A percentile compares a stretch with the other conserved stretches of the same genome.
phyloP scores from a whole-genome alignment of 2,329 filamentous ascomycete species.

The Exophiala alcalophila region DNA sequence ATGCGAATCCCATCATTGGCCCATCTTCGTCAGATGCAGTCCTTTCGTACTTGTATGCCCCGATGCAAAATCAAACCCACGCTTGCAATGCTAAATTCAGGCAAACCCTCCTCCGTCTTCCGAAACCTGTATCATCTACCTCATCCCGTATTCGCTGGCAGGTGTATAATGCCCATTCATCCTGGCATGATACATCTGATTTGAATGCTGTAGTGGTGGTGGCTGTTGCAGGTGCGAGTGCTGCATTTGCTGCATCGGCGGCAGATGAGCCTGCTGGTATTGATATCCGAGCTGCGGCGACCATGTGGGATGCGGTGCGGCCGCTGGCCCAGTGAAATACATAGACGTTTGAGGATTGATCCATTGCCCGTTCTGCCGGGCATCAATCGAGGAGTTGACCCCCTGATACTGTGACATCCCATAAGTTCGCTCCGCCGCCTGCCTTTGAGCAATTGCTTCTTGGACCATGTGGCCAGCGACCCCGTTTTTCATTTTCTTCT shows the following conservation, averaged over 20 bases:
- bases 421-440: conserved; percentile 45
- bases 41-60: too few relatives aligned
- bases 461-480: conserved; percentile 69
- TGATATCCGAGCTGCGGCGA: conserved; percentile 7
- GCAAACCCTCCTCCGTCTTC: not conserved
- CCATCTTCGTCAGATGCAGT: too few relatives aligned
- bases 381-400: conserved; percentile 8
- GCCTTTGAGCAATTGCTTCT: conserved; percentile 66
- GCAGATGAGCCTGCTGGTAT: conserved; percentile 7
- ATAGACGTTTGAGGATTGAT: conserved; percentile 7
- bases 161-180: conserved; percentile 10
- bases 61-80: conserved; percentile 2
- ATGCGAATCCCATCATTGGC: too few relatives aligned
- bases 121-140: conserved; percentile 2
- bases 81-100: conserved; percentile 12
- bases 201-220: conserved; percentile 10
- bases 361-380: conserved; percentile 13
- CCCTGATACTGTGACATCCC: conserved; percentile 16
- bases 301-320: conserved; percentile 9
- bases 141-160: not conserved
- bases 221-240: too few relatives aligned
- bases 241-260: conserved; percentile 12
- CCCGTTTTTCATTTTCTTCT: conserved; percentile 65
- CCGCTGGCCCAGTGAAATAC: conserved; percentile 1
- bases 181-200: conserved; percentile 11